These are phyloP conservation scores for Penicillium samsonianum DNA, from an alignment of 495 filamentous ascomycete species.

Conservation along the genomic window DNA sequence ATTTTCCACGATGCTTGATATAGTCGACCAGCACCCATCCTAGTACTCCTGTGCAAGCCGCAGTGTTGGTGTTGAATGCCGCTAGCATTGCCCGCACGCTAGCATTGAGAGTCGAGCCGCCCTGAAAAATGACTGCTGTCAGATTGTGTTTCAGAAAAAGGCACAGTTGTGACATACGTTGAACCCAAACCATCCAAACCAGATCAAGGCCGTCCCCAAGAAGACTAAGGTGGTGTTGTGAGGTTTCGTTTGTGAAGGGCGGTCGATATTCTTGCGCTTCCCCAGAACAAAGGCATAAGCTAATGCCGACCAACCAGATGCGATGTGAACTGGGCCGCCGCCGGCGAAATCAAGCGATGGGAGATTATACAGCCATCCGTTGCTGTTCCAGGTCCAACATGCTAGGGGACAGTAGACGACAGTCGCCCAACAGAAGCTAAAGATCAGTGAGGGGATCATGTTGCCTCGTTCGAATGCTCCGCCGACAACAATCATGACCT, in stretches of 20 bases:
- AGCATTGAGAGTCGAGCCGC: constrained; percentile 59
- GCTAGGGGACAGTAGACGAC: constrained; percentile 61
- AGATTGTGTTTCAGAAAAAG: not conserved
- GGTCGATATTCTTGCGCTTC: constrained; percentile 50
- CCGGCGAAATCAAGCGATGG: constrained; percentile 59
- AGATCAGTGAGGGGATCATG: constrained; percentile 56
- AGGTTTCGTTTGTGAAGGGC: constrained; percentile 46
- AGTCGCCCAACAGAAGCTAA: constrained; percentile 60
- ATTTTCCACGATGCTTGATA: constrained; percentile 53
- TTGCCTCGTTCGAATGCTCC: constrained; percentile 57
- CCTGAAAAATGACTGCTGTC: constrained; percentile 29
- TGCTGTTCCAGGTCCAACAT: constrained; percentile 62
- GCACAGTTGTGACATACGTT: constrained; percentile 39
- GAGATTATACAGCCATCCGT: constrained; percentile 58
- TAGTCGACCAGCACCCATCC: constrained; percentile 63
- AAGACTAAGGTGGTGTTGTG: constrained; percentile 60
- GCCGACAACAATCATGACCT: constrained; percentile 54
- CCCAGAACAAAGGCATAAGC: constrained; percentile 59
- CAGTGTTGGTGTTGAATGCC: constrained; percentile 63
- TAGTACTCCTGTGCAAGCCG: constrained; percentile 56
- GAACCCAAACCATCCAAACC: constrained; percentile 64
- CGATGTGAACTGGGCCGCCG: constrained; percentile 58
- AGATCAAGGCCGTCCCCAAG: constrained; percentile 58
- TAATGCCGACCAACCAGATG: constrained; percentile 54
- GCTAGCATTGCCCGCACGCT: constrained; percentile 58